Base-by-base conservation (phyloP, 225 moss, liverwort and hornwort species). In the Sphagnum contortum region DNA sequence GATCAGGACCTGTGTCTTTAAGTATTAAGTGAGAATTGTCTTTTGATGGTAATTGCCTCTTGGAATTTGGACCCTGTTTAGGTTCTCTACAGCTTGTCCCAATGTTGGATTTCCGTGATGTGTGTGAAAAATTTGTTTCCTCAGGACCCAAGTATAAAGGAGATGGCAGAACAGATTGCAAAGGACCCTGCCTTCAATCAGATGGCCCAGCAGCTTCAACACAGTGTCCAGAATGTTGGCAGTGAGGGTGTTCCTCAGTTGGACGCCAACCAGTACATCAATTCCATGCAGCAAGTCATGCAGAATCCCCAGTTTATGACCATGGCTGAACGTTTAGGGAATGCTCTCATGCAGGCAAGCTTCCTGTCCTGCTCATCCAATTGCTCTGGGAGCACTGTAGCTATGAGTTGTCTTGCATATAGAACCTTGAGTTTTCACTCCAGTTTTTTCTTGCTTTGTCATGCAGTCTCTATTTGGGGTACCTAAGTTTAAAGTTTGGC, bases 281-380 rank as follows among this genome's bases (percentile, higher is more conserved):
- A 78, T 60, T 92, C 96, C 7, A 98, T 98, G 96, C 92, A 92
- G 73, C 96, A 93, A 81, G 96, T 98, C 47, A 98, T 98, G 96
- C 96, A 92, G 74, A 98, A 98, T 48, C 96, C 96, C 9, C 96
- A 98, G 81, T 98, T 98, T 56, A 98, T 98, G 96, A 92, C 85
- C 44, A 98, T 98, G 96, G 96, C 96, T 29, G 96, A 98, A 73
- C 90, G 96, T 60, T 85, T 98, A 10, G 96, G 96, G 65, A 92
- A 88, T 71, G 96, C 96, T 13, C 85, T 96, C 11, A 96, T 96
- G 95, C 95, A 96, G 95, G 95, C 92, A 44, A 53, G 55, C n/a
- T 51, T 44, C 8, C 53, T 11, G 5, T 62, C 62, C 29, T 47
- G 44, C 49, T 59, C 2, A 7, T 47, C 47, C 59, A 9, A 47